Conservation (phyloP, 1,284 basidiomycete species). For the Malassezia obtusa region DNA sequence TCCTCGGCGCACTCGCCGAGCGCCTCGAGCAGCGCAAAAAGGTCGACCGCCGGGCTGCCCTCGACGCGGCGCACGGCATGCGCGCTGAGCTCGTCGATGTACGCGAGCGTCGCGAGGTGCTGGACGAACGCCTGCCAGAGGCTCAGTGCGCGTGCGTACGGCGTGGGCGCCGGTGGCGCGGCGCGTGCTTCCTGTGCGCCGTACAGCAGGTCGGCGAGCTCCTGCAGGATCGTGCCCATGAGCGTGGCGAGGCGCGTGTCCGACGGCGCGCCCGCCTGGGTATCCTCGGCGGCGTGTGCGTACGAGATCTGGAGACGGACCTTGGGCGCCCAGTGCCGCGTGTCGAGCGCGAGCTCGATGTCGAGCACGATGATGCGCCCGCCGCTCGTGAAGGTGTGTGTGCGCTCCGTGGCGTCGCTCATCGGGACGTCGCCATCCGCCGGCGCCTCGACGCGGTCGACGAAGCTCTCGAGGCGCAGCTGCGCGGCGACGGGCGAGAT, state of each 20-base stretch:
- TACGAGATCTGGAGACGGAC: slow-evolving; percentile 13
- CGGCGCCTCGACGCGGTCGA: slow-evolving; percentile 2
- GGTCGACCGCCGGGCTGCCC: background rate
- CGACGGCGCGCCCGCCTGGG: background rate
- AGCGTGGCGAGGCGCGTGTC: slow-evolving; percentile 1
- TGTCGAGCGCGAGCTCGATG: slow-evolving; percentile 7
- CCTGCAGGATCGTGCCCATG: background rate
- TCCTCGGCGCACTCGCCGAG: background rate
- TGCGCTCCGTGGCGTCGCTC: slow-evolving; percentile 2
- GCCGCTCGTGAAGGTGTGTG: slow-evolving; percentile 13
- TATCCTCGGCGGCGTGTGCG: slow-evolving; percentile 3
- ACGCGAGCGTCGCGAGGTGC: slow-evolving; percentile 3
- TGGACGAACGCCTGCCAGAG: slow-evolving; percentile 3
- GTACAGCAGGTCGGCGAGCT: slow-evolving; percentile 8
- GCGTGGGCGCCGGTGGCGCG: background rate
- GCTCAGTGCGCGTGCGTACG: background rate
- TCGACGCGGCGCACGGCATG: background rate
- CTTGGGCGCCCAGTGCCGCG: background rate
- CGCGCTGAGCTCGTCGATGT: slow-evolving; percentile 5
- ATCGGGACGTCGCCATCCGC: background rate
- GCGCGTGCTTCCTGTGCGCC: background rate
- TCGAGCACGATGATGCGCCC: slow-evolving; percentile 16
- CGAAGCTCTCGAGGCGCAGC: slow-evolving; percentile 13
- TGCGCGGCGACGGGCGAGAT: background rate
- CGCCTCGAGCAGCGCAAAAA: slow-evolving; percentile 5